Base-by-base conservation (phyloP, 2,329 filamentous ascomycete species). In the Aspergillus calidoustus region DNA sequence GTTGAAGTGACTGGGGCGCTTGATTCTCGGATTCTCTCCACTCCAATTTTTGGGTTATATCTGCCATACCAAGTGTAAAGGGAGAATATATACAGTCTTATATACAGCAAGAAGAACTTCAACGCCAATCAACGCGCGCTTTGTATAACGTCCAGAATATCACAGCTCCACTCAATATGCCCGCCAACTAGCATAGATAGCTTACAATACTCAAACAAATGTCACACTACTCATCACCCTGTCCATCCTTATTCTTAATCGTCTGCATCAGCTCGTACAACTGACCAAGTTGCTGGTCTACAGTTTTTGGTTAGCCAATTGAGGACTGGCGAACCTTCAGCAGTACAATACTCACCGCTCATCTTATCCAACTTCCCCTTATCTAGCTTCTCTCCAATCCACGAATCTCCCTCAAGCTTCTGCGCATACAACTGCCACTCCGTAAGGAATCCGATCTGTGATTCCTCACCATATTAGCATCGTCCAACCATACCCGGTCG, bases 361-460 rank as follows among this genome's bases (percentile, higher is more conserved):
- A 98, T 91, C 79, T 97, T 97, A 63, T 92, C 89, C 59, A 98
- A 82, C 78, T 97, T 97, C 0, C 81, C 82, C 68, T 87, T 86
- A 66, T 98, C 94, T 75, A 98, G 84, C 75, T 89, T 94, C 66
- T 92, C 91, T 1, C 90, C 94, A 62, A 86, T 83, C 95, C 95
- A 98, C 0, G 84, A 77, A 57, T 96, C 90, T 0, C 93, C 94
- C 73, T 98, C 94, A 17, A 99, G 81, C 74, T 92, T 89, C 75
- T 99, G 94, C 2, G 93, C 93, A 74, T 98, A 99, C 56, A 92
- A 81, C 77, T 99, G 95, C 94, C 94, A 99, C 77, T 98, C 93
- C 0, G 91, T 94, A 69, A 99, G 83, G 77, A 99, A 99, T 1
- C 94, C 95, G 70, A 98, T 92, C 92, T 96, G 67, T 15, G 7